Evolutionary conservation across 352 stramenopile species (phyloP).

Genomic region (Blastocystis sp.): DNA sequence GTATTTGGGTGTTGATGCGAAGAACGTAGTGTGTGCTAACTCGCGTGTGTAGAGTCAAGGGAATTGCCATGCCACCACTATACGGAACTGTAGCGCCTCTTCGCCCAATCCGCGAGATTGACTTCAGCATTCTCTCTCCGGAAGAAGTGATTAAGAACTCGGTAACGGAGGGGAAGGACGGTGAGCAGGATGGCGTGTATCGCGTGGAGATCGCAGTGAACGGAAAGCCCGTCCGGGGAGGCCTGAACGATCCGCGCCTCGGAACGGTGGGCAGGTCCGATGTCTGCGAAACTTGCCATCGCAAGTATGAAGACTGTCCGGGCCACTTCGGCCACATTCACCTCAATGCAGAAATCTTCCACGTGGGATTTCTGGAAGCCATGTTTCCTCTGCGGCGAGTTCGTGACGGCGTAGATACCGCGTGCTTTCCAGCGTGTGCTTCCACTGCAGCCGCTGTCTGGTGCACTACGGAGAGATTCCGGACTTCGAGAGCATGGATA

Average conservation of each 20-base stretch:
- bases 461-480: conserved; percentile 61
- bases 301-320: conserved; percentile 91
- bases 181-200: conserved; percentile 62
- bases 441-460: conserved; percentile 82
- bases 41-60: background rate
- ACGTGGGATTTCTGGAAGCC: conserved; percentile 62
- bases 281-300: conserved; percentile 85
- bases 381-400: background rate
- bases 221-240: conserved; percentile 91
- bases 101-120: conserved; percentile 58
- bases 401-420: conserved; percentile 66
- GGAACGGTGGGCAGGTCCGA: conserved; percentile 85
- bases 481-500: conserved; percentile 81
- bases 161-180: conserved; percentile 41
- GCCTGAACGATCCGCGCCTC: conserved; percentile 95
- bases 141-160: conserved; percentile 66
- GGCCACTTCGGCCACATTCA: conserved; percentile 99
- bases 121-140: conserved; percentile 67
- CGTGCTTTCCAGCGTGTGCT: conserved; percentile 88
- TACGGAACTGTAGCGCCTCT: conserved; percentile 65
- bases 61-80: conserved; percentile 40
- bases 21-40: background rate
- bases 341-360: conserved; percentile 69
- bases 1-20: background rate
- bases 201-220: conserved; percentile 74